Evolutionary conservation across 139 green algal genomes (phyloP), one percentile per base, ranked within the genome.

Genomic region (Edaphochlamys debaryana): DNA sequence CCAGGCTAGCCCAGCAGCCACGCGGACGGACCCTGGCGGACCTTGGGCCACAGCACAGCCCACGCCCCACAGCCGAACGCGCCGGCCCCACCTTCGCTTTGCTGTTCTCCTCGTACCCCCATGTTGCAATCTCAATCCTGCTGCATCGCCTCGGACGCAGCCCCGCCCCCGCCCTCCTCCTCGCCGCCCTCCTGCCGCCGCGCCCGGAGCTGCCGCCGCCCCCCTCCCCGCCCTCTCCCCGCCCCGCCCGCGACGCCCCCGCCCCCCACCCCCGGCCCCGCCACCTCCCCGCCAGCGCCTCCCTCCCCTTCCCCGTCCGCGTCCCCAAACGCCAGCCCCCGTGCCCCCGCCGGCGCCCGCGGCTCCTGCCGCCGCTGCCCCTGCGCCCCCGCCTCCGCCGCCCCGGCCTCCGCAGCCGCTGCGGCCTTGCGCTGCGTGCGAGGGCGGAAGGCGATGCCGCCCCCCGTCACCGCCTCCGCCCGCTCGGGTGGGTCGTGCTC

Each of bases 401-500:
- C 64, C 34, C 13, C 36, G 34, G 19, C 64, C 64, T 69, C 34
- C 34, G 36, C 34, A 34, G 36, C 7, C 4, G 3, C n/a, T 45
- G 62, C n/a, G 15, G 6, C 34, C 56, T 71, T 60, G 4, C 75
- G 75, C 75, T 67, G 54, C 27, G 60, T 27, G 22, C 76, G 76
- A 3, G 76, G 34, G 13, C 76, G 76, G 32, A 82, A 82, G 7
- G 76, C 76, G 42, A 82, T 82, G 76, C 76, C 76, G 76, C 76
- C 73, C 7, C 76, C 76, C 22, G 60, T 64, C 4, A 42, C 64
- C 22, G 76, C 73, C 30, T 64, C 42, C 32, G 34, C 76, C 29
- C 76, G 62, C 19, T 67, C 76, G 4, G n/a, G n/a, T n/a, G 76
- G 76, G 63, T 82, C 76, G 76, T 82, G 76, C 63, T 82, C 42